A percentile compares a stretch with the other conserved stretches of the same genome.
These are phyloP conservation scores for Rauvolfia tetraphylla DNA, from an alignment of 257 asterid genomes.

Conservation along the genomic window DNA sequence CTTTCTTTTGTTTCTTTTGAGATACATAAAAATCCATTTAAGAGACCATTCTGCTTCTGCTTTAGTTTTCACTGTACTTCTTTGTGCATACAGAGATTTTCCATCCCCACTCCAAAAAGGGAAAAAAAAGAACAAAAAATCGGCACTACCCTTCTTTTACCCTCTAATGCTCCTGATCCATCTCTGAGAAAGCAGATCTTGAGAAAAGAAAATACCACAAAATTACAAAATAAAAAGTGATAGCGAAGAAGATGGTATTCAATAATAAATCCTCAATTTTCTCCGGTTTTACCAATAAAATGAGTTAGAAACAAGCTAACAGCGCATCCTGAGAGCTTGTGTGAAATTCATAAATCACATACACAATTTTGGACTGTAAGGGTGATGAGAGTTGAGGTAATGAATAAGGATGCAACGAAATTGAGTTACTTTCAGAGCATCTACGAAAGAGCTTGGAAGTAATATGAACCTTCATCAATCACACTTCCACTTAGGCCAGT, in stretches of 20 bases:
- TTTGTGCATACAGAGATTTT: neutral
- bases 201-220: neutral
- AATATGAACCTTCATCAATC: slow-evolving; percentile 52
- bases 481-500: slow-evolving; percentile 34
- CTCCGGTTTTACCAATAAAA: neutral
- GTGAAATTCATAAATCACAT: neutral
- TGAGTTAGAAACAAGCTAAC: neutral
- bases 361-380: too few species aligned
- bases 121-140: neutral
- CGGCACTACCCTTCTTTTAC: neutral
- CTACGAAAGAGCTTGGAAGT: neutral
- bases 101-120: neutral
- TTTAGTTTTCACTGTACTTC: neutral
- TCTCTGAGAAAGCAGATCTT: neutral
- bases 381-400: neutral
- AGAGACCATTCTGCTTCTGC: neutral
- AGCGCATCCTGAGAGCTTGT: neutral
- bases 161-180: neutral
- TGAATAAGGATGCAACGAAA: neutral
- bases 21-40: too few species aligned
- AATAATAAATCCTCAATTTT: neutral
- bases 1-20: too few species aligned
- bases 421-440: slow-evolving; percentile 7
- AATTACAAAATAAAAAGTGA: neutral
- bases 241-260: neutral